A percentile compares a stretch with the other conserved stretches of the same genome.
Conservation (phyloP, 441 rosid species). For the Aleurites moluccanus region DNA sequence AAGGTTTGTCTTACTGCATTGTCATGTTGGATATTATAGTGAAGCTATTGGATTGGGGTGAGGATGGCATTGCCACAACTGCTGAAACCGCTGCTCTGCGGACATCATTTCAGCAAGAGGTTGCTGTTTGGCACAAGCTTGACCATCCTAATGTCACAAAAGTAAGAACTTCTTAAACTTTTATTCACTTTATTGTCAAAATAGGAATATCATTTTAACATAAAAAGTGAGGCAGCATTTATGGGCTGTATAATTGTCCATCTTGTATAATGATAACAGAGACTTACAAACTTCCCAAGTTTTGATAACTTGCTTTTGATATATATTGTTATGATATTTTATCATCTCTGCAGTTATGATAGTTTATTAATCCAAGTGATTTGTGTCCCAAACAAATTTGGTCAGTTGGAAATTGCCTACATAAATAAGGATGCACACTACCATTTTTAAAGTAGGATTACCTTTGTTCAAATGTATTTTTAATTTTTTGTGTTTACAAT, state of each 20-base stretch:
- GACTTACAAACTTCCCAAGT: neutral
- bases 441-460: neutral
- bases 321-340: neutral
- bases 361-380: neutral
- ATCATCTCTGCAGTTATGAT: neutral
- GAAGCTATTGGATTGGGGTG: slow-evolving; percentile 90
- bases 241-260: neutral
- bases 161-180: slow-evolving; percentile 37
- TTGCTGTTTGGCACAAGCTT: slow-evolving; percentile 96
- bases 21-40: slow-evolving; percentile 42
- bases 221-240: slow-evolving; percentile 10
- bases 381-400: neutral
- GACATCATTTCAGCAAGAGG: slow-evolving; percentile 80
- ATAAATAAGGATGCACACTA: neutral
- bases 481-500: neutral
- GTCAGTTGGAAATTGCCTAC: neutral
- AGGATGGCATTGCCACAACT: slow-evolving; percentile 68
- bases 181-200: slow-evolving; percentile 6
- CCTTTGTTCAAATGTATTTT: neutral
- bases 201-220: neutral
- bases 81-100: slow-evolving; percentile 74
- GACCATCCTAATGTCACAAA: slow-evolving; percentile 87
- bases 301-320: neutral
- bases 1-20: slow-evolving; percentile 1
- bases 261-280: slow-evolving; percentile 5